Evolutionary conservation across 352 stramenopile species (phyloP), one percentile per base, ranked within the genome.

Genomic region (Vaucheria bursata): DNA sequence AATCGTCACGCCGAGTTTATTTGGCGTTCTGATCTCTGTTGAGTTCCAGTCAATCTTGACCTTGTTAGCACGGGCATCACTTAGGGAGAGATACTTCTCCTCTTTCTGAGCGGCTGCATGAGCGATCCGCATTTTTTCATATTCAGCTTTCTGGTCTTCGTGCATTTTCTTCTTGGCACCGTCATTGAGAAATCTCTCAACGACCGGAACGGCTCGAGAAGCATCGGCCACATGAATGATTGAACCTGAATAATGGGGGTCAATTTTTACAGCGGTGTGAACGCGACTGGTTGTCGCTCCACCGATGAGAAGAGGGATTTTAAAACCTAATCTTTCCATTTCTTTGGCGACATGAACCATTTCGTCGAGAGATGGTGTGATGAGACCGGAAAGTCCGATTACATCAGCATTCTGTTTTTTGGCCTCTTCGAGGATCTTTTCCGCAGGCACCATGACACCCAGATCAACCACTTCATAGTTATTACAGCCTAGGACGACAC

Each of bases 391-490:
- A 0, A 98, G 86, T 80, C 94, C 95, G 83, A 98, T 95, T 3
- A 98, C 89, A 80, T 98, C 94, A 36, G 97, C 92, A n/a, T 97
- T 33, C 36, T 52, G 32, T 35, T 72, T 72, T n/a, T 93, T 87
- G 35, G 88, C 88, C 0, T 88, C 88, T 78, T 89, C 88, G 25
- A 94, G 78, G 85, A 96, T 95, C 0, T 85, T 76, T 73, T 96
- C 94, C 79, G 91, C 97, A 3, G 90, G 90, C 59, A 92, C 89
- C 95, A 98, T 98, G 36, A 98, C 95, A 73, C 95, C 95, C 79
- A 98, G 91, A 85, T 98, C 95, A 83, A 92, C n/a, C n/a, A n/a
- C n/a, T n/a, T n/a, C n/a, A 88, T 95, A 98, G 83, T 98, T 98
- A 88, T 98, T 98, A 87, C 95, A 98, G 36, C 94, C 94, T 25